phyloP scores from a whole-genome alignment of 345 rosid genomes.

The Populus deltoides region DNA sequence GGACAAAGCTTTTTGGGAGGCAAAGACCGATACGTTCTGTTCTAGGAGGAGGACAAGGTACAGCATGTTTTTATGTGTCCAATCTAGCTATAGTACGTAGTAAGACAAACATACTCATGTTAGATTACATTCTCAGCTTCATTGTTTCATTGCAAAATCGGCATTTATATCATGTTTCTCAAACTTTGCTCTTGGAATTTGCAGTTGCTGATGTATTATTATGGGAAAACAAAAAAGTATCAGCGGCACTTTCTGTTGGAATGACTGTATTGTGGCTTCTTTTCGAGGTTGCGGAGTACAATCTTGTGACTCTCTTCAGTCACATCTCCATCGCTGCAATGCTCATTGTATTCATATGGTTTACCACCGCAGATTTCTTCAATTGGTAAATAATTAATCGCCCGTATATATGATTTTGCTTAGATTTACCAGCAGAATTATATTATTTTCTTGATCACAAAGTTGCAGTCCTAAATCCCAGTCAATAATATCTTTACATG shows the following conservation, averaged over 20 bases:
- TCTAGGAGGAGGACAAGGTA: constrained; percentile 82
- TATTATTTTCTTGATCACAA: not conserved
- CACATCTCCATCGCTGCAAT: constrained; percentile 64
- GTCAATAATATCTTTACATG: no score
- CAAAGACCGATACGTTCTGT: constrained; percentile 45
- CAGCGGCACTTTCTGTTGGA: constrained; percentile 52
- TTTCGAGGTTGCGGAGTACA: constrained; percentile 85
- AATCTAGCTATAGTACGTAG: not conserved
- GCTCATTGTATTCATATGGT: constrained; percentile 76
- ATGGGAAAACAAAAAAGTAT: constrained; percentile 60
- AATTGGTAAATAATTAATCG: constrained; percentile 38
- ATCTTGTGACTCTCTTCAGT: constrained; percentile 67
- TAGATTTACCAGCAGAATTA: not conserved
- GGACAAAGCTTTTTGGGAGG: constrained; percentile 44
- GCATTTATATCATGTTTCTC: not conserved
- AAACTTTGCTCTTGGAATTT: not conserved
- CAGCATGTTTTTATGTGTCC: not conserved
- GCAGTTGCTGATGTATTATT: constrained; percentile 80
- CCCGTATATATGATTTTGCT: not conserved
- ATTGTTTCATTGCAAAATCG: not conserved
- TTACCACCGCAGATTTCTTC: constrained; percentile 48
- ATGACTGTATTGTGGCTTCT: constrained; percentile 70
- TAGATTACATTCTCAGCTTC: not conserved
- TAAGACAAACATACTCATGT: not conserved
- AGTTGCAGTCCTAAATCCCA: no score